phyloP scores from a whole-genome alignment of 257 asterid genomes.

The Haberlea rhodopensis region DNA sequence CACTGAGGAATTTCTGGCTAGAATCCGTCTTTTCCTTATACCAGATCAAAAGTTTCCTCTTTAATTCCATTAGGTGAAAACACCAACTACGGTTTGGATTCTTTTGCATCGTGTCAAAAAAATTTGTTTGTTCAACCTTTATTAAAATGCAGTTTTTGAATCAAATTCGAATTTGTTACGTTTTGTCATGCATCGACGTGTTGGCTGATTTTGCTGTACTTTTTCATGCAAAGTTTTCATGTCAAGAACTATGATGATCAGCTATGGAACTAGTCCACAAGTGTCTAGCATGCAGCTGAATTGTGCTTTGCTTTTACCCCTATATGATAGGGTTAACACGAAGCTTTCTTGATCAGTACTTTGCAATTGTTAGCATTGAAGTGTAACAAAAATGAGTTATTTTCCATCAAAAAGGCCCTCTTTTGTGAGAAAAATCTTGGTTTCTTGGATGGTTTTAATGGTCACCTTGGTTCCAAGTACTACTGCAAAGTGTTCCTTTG shows the following conservation, averaged over 20 bases:
- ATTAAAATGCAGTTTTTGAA: background rate
- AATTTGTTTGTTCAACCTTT: background rate
- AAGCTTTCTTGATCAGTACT: slow-evolving; percentile 6
- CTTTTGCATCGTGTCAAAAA: background rate
- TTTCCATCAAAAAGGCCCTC: background rate
- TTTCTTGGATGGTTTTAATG: slow-evolving; percentile 32
- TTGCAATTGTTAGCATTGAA: background rate
- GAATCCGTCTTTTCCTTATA: too few species aligned
- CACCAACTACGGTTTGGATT: background rate
- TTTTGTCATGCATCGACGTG: background rate
- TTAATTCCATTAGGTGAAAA: background rate
- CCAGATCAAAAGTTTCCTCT: background rate
- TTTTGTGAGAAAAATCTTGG: slow-evolving; percentile 21
- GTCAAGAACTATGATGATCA: slow-evolving; percentile 8
- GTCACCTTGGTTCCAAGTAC: slow-evolving; percentile 17
- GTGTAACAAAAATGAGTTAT: slow-evolving; percentile 15
- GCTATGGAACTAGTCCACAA: slow-evolving; percentile 11
- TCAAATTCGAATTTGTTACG: background rate
- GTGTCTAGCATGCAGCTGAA: background rate
- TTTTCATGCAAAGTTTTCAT: slow-evolving; percentile 7
- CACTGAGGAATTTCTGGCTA: background rate
- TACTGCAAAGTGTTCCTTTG: slow-evolving; percentile 45
- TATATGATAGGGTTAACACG: slow-evolving; percentile 1
- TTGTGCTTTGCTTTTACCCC: background rate
- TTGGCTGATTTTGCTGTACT: background rate